phyloP scores from a whole-genome alignment of 371 early-diverging fungal species.

The Mucor indicus region DNA sequence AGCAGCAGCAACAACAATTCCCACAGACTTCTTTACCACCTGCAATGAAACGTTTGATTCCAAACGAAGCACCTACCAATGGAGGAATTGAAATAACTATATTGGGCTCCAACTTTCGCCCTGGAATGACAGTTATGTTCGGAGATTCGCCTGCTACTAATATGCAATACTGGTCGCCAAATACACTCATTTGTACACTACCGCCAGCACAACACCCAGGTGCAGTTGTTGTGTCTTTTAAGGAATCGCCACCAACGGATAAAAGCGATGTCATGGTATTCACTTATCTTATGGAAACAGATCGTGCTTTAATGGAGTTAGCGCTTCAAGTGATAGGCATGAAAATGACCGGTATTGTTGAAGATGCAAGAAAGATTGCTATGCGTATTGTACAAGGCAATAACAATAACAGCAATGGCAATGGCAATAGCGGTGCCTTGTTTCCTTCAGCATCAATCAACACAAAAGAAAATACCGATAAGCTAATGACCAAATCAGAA shows the following conservation, averaged over 20 bases:
- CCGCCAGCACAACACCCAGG: slow-evolving; percentile 78
- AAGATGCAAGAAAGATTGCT: slow-evolving; percentile 72
- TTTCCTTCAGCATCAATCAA: too few relatives aligned
- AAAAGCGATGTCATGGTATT: slow-evolving; percentile 56
- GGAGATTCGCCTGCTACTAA: slow-evolving; percentile 55
- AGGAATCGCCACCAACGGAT: slow-evolving; percentile 51
- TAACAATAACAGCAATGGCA: background rate
- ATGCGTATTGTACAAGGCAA: slow-evolving; percentile 69
- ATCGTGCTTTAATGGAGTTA: slow-evolving; percentile 84
- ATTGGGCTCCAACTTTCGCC: slow-evolving; percentile 74
- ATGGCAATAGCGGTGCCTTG: background rate
- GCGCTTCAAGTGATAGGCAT: slow-evolving; percentile 86
- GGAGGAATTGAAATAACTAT: slow-evolving; percentile 88
- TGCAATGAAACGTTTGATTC: slow-evolving; percentile 60
- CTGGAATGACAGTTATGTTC: slow-evolving; percentile 61
- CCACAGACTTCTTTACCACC: background rate
- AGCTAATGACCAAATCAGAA: too few relatives aligned
- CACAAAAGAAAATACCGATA: too few relatives aligned
- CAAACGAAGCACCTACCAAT: slow-evolving; percentile 75
- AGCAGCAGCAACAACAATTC: background rate
- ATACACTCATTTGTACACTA: slow-evolving; percentile 77
- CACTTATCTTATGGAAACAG: slow-evolving; percentile 69
- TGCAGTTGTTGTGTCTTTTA: slow-evolving; percentile 76
- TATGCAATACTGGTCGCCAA: slow-evolving; percentile 71
- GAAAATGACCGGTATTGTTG: slow-evolving; percentile 76